Evolutionary conservation across 306 rosid species (phyloP).

Genomic region (Trifolium dubium): DNA sequence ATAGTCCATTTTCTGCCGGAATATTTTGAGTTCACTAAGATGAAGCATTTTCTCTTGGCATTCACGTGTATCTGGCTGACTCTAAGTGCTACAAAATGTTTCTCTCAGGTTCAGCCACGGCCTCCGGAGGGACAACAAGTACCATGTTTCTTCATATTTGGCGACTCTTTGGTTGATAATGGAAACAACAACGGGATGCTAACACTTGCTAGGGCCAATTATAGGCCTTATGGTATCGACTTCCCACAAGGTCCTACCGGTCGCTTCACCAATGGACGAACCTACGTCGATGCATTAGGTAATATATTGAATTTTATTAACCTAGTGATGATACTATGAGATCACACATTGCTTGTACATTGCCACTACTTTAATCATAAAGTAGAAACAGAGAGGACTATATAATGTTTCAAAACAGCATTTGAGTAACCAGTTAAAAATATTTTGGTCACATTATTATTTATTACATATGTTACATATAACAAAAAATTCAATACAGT

Average conservation of each 20-base stretch:
- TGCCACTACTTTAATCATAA: too few relatives aligned
- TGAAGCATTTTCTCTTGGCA: conserved; percentile 43
- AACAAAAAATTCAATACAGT: too few relatives aligned
- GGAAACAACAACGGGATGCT: conserved; percentile 77
- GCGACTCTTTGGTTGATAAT: conserved; percentile 93
- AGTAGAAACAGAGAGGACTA: too few relatives aligned
- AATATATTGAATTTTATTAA: background rate
- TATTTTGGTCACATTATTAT: too few relatives aligned
- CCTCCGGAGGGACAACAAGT: conserved; percentile 57
- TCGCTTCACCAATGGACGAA: conserved; percentile 92
- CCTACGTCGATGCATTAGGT: conserved; percentile 90
- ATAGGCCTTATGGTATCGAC: conserved; percentile 86
- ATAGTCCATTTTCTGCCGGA: background rate
- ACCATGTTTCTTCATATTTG: conserved; percentile 89
- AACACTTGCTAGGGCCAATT: conserved; percentile 87
- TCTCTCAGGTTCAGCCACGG: conserved; percentile 52
- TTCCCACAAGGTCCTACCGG: conserved; percentile 86
- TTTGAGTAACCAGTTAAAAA: too few relatives aligned
- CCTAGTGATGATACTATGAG: too few relatives aligned
- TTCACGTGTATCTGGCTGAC: conserved; percentile 43
- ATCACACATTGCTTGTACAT: too few relatives aligned
- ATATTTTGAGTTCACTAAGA: background rate
- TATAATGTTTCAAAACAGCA: too few relatives aligned
- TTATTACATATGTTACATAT: too few relatives aligned
- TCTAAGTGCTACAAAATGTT: conserved; percentile 48